Percentiles rank a stretch among this genome's conserved stretches.
Conservation (phyloP, 78 protist species). For the Ministeria vibrans region DNA sequence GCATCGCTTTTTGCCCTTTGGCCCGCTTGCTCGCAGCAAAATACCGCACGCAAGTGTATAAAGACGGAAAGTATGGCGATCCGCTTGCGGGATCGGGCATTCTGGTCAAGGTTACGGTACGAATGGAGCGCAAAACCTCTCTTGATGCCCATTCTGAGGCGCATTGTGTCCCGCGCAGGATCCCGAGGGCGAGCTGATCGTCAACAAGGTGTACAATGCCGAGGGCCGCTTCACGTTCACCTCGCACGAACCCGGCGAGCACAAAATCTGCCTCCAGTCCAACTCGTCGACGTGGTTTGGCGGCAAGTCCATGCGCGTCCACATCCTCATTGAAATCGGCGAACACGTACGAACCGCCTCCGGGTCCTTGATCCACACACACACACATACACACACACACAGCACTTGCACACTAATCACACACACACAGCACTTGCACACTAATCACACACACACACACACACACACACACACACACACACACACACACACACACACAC, state of each 20-base stretch:
- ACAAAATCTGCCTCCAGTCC: slow-evolving; percentile 19
- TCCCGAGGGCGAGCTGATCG: background rate
- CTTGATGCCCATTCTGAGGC: background rate
- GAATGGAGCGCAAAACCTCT: background rate
- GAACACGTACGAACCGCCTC: too few relatives aligned
- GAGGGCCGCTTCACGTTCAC: slow-evolving; percentile 18
- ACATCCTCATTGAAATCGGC: too few relatives aligned
- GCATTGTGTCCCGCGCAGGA: background rate
- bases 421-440: too few relatives aligned
- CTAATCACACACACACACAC: too few relatives aligned
- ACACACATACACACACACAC: too few relatives aligned
- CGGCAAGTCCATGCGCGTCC: background rate
- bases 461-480: too few relatives aligned
- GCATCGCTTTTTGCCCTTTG: background rate
- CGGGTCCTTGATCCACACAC: too few relatives aligned
- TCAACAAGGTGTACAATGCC: background rate
- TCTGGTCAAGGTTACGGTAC: background rate
- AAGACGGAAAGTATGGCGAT: background rate
- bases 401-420: background rate
- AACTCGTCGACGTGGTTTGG: slow-evolving; percentile 13
- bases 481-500: too few relatives aligned
- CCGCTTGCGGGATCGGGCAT: background rate
- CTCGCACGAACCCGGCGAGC: slow-evolving; percentile 31
- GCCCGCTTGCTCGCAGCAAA: background rate
- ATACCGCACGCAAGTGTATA: background rate